phyloP scores from a whole-genome alignment of 2,329 filamentous ascomycete species.

The Didymella lethalis region DNA sequence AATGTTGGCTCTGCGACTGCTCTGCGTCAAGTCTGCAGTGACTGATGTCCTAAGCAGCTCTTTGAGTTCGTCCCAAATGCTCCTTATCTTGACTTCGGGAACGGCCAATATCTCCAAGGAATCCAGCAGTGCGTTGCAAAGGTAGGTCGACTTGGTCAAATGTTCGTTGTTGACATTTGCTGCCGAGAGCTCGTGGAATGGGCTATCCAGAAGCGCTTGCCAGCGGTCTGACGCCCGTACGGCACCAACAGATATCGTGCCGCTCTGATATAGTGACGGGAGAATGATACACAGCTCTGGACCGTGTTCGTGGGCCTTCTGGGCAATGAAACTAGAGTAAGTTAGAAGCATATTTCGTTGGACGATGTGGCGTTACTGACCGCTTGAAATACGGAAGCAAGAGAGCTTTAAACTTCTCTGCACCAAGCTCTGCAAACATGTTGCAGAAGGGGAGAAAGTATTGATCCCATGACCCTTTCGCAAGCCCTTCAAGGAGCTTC shows the following conservation, averaged over 20 bases:
- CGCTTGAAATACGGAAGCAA: conserved; percentile 82
- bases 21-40: background rate
- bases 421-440: conserved; percentile 76
- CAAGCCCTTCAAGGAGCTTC: conserved; percentile 69
- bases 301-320: conserved; percentile 45
- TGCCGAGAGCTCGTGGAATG: conserved; percentile 66
- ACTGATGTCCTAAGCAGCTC: conserved; percentile 33
- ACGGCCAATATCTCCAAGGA: conserved; percentile 34
- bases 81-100: conserved; percentile 28
- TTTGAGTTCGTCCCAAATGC: conserved; percentile 35
- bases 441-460: conserved; percentile 89
- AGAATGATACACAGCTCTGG: conserved; percentile 43
- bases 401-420: conserved; percentile 78
- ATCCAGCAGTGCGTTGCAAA: conserved; percentile 45
- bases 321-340: conserved; percentile 70
- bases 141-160: conserved; percentile 24
- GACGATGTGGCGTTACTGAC: conserved; percentile 51
- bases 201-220: conserved; percentile 64
- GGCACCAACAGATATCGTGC: conserved; percentile 26
- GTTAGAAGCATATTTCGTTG: conserved; percentile 32
- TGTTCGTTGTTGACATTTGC: conserved; percentile 16
- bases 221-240: conserved; percentile 40
- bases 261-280: conserved; percentile 38
- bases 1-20: conserved; percentile 38
- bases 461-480: conserved; percentile 68